Conservation (phyloP, 768 basidiomycete genomes). For the Pisolithus sp. region DNA sequence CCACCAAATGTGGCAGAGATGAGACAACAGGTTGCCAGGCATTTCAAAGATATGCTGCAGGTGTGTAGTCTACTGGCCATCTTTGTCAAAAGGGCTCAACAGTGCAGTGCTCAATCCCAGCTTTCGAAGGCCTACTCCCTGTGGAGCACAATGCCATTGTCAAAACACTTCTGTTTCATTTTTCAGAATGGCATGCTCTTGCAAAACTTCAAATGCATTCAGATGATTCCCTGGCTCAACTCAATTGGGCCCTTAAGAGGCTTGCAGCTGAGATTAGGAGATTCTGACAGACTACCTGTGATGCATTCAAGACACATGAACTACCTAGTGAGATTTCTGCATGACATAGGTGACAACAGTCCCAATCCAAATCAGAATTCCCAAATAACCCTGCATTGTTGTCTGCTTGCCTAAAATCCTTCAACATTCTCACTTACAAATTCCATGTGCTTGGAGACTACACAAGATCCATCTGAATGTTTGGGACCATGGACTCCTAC, state of each 20-base stretch:
- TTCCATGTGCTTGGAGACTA: slow-evolving; percentile 28
- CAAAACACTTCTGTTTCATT: too few relatives aligned
- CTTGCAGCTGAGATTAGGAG: too few relatives aligned
- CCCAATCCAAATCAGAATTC: neutral
- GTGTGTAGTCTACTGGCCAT: slow-evolving; percentile 8
- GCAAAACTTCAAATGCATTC: too few relatives aligned
- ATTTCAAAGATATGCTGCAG: slow-evolving; percentile 41
- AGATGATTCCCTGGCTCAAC: too few relatives aligned
- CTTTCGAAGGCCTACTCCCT: too few relatives aligned
- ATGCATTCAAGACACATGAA: neutral
- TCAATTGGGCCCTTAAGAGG: too few relatives aligned
- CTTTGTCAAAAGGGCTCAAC: neutral
- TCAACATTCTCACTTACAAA: slow-evolving; percentile 26
- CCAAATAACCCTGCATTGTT: neutral
- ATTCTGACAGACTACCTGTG: too few relatives aligned
- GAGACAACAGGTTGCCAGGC: slow-evolving; percentile 30
- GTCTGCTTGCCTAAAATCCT: neutral
- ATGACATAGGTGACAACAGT: neutral
- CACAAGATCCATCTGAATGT: neutral
- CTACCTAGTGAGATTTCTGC: neutral
- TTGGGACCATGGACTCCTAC: slow-evolving; percentile 6
- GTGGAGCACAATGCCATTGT: too few relatives aligned
- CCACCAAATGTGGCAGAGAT: slow-evolving; percentile 28
- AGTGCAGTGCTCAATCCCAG: too few relatives aligned
- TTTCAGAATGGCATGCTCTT: too few relatives aligned